Conservation (phyloP, 2,329 filamentous ascomycete species). For the Pseudocercospora pini-densiflorae region DNA sequence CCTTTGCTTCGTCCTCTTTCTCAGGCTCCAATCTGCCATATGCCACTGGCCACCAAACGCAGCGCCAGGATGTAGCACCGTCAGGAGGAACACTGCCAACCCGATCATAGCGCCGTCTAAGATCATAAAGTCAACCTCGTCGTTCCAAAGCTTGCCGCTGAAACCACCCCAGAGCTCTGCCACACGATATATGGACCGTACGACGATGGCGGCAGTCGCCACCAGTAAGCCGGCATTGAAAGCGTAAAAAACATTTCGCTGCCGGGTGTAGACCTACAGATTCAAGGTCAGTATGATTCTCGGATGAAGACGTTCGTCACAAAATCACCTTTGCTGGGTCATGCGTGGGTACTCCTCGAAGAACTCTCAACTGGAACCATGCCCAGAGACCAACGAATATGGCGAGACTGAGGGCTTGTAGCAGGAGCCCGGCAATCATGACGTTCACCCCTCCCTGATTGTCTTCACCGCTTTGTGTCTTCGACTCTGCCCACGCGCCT, state of each 20-base stretch:
- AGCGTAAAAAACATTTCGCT: constrained; percentile 53
- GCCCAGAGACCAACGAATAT: constrained; percentile 49
- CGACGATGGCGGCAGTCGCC: constrained; percentile 63
- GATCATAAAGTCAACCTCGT: constrained; percentile 55
- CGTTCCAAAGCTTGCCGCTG: constrained; percentile 59
- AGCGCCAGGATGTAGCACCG: constrained; percentile 53
- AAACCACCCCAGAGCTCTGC: constrained; percentile 69
- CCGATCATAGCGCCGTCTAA: constrained; percentile 61
- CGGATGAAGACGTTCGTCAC: not conserved
- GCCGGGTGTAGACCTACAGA: constrained; percentile 41
- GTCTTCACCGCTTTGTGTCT: constrained; percentile 41
- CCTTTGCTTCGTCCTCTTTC: not conserved
- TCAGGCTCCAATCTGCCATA: constrained; percentile 32
- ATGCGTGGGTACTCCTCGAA: constrained; percentile 23
- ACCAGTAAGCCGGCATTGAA: constrained; percentile 61
- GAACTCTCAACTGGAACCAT: constrained; percentile 36
- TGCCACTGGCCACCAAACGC: constrained; percentile 34
- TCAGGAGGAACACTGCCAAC: constrained; percentile 51
- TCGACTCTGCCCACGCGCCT: constrained; percentile 62
- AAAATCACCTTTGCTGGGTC: constrained; percentile 19
- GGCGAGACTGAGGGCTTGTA: constrained; percentile 58
- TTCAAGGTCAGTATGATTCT: not conserved
- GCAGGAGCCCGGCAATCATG: constrained; percentile 62
- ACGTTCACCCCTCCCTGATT: constrained; percentile 56
- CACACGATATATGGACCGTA: constrained; percentile 68